Conservation (phyloP, 129 eudicot species). For the Ambrosia trifida region DNA sequence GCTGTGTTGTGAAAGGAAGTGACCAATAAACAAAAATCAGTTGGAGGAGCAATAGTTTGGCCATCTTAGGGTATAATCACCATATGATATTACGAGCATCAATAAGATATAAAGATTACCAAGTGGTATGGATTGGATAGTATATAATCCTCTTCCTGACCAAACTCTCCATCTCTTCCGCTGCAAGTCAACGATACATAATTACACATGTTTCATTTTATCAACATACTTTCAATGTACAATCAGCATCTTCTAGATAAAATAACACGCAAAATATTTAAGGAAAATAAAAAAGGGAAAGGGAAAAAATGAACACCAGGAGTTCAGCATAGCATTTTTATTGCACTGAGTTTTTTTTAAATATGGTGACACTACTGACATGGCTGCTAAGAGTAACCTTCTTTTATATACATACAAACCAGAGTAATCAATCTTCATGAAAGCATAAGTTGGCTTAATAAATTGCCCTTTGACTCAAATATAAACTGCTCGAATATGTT, state of each 20-base stretch:
- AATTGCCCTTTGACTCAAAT: background rate
- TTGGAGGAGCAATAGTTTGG: background rate
- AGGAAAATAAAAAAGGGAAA: background rate
- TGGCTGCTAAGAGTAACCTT: background rate
- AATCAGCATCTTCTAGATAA: slow-evolving; percentile 9
- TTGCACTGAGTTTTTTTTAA: background rate
- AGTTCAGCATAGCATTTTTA: background rate
- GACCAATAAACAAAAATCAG: background rate
- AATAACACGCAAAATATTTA: background rate
- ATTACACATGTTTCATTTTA: slow-evolving; percentile 17
- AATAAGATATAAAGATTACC: slow-evolving; percentile 49
- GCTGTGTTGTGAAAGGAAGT: background rate
- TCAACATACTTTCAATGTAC: background rate
- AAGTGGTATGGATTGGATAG: slow-evolving; percentile 93
- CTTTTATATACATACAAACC: background rate
- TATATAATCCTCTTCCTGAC: slow-evolving; percentile 83
- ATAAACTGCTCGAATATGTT: background rate
- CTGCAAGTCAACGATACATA: slow-evolving; percentile 46
- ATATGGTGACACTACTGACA: background rate
- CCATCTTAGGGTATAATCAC: slow-evolving; percentile 12
- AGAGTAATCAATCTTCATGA: background rate
- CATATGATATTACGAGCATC: slow-evolving; percentile 14
- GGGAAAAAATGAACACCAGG: background rate
- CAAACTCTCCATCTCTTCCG: slow-evolving; percentile 81
- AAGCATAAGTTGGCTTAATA: background rate